Base-by-base conservation (phyloP, 169 alveolate genomes). In the Toxoplasma gondii region DNA sequence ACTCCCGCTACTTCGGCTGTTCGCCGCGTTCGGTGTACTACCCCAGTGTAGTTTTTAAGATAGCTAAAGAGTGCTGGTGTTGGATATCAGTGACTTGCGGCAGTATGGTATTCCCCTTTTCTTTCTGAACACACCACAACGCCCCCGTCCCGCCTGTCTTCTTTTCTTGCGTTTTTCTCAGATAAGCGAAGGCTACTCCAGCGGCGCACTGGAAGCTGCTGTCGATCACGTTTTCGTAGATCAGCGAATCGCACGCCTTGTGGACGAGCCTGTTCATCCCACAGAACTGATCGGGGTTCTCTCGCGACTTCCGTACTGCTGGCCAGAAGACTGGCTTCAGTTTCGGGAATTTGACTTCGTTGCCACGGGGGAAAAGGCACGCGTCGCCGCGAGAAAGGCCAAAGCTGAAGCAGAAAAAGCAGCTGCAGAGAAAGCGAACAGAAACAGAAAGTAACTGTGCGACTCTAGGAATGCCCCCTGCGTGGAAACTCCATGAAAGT, bases 241-340 rank as follows among this genome's bases (percentile, higher is more conserved):
- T 1, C 53, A 58, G 31, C 80, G 83, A 54, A 16, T 34, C 7
- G 39, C 69, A 41, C 82, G 74, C 12, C 88, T 74, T 45, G 29
- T 74, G 34, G 31, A 17, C 27, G 38, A 12, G n/a, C 86, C 87
- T 2, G 44, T 86, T 92, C 88, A 90, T 91, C 88, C 92, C 70
- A 53, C 81, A 49, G 96, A 92, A 88, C 54, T 92, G 70, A 67
- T 88, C 2, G 93, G 87, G 24, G 94, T 94, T 0, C 88, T 95
- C 36, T 91, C 95, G 19, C 94, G 95, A 39, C 86, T 93, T 41
- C 69, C 95, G 31, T 95, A 88, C 94, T 95, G 95, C 91, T 95
- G 96, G 96, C 91, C 91, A 19, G 95, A 90, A 41, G 87, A 67
- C 67, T 87, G 92, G 86, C 53, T 58, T 2, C 43, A 92, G 31